Percentiles rank a stretch among this genome's conserved stretches.
Evolutionary conservation across 345 rosid species (phyloP).

Genomic region (Eucalyptus rudis): DNA sequence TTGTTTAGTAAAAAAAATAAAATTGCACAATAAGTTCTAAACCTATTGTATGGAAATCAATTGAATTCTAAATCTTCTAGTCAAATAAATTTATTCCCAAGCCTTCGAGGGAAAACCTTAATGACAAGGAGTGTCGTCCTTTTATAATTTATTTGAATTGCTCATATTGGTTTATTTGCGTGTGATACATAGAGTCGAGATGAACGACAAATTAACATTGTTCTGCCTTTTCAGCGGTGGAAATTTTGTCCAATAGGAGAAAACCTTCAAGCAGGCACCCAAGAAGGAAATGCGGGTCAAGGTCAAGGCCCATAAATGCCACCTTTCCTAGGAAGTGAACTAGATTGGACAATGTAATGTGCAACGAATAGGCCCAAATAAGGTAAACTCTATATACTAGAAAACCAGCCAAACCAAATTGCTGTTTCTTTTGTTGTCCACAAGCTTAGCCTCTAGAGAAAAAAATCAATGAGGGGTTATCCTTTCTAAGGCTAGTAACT

Average conservation of each 20-base stretch:
- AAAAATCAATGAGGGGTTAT: not conserved
- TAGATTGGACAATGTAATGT: not conserved
- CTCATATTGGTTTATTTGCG: not conserved
- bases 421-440: not conserved
- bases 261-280: not conserved
- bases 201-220: not conserved
- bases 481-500: not conserved
- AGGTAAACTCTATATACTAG: not conserved
- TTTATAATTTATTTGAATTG: not conserved
- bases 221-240: not conserved
- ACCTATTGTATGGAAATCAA: no score
- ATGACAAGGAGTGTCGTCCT: not conserved
- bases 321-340: not conserved
- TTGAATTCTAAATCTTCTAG: not conserved
- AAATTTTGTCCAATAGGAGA: not conserved
- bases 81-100: not conserved
- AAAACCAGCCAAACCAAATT: not conserved
- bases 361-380: not conserved
- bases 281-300: not conserved
- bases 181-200: not conserved
- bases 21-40: not conserved
- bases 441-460: not conserved
- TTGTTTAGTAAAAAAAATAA: not conserved
- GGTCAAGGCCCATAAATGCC: not conserved
- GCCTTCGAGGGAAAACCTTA: not conserved